A percentile compares a stretch with the other conserved stretches of the same genome.
These are phyloP conservation scores for Xylariaceae sp. DNA, from an alignment of 2,329 filamentous ascomycete genomes.

Conservation along the genomic window DNA sequence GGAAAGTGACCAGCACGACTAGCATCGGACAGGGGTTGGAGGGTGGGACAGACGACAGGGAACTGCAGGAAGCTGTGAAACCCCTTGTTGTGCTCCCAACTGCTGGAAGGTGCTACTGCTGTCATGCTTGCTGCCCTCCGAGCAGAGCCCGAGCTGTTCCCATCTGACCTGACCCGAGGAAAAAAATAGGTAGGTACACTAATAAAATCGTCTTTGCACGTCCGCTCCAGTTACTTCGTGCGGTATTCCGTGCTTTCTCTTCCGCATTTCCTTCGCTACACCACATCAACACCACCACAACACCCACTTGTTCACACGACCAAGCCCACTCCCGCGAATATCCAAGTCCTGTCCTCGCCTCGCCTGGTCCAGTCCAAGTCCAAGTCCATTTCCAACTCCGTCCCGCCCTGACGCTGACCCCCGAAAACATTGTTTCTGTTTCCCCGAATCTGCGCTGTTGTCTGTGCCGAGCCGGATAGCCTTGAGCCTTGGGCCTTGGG, in stretches of 20 bases:
- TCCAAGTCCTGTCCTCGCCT: background rate
- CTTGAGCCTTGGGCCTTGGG: background rate
- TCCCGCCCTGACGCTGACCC: slow-evolving; percentile 2
- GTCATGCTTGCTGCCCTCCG: background rate
- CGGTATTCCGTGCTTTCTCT: too few relatives aligned
- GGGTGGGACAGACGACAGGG: background rate
- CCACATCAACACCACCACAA: background rate
- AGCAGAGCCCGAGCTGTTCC: slow-evolving; percentile 9
- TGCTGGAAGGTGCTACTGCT: slow-evolving; percentile 5
- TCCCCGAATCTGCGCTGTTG: slow-evolving; percentile 1
- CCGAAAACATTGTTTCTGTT: slow-evolving; percentile 1
- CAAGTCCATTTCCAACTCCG: background rate
- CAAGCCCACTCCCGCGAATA: background rate
- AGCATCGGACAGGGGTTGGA: too few relatives aligned
- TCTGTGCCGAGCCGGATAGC: background rate
- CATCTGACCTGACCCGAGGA: slow-evolving; percentile 3
- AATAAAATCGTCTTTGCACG: slow-evolving; percentile 4
- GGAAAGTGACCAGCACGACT: too few relatives aligned
- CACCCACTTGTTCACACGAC: slow-evolving; percentile 2
- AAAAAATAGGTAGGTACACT: background rate
- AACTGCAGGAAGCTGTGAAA: background rate
- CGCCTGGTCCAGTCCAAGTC: slow-evolving; percentile 1
- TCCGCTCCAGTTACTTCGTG: background rate
- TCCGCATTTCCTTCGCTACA: background rate
- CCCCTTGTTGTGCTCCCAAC: background rate